phyloP scores from a whole-genome alignment of 257 asterid genomes.

The Capsicum baccatum region DNA sequence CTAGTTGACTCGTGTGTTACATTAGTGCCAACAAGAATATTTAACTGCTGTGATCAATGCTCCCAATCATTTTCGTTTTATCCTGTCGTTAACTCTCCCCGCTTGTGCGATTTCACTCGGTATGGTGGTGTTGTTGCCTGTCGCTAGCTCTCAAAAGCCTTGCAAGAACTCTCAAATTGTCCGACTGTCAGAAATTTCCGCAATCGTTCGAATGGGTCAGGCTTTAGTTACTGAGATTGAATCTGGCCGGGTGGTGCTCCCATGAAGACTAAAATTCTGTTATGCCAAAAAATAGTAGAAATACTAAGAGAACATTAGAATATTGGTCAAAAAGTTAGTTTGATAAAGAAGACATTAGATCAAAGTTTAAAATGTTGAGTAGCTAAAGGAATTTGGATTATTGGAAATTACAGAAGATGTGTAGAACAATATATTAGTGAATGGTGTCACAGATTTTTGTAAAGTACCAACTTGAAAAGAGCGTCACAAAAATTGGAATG shows the following conservation, averaged over 20 bases:
- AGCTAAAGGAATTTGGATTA: conserved; percentile 14
- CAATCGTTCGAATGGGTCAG: neutral
- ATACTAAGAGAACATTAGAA: neutral
- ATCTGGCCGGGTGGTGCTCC: neutral
- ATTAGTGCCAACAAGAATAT: conserved; percentile 3
- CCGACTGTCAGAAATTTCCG: neutral
- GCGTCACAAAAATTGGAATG: neutral
- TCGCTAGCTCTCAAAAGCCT: neutral
- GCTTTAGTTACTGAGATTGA: conserved; percentile 3
- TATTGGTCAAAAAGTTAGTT: neutral
- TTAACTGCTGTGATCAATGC: neutral
- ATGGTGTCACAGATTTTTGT: neutral
- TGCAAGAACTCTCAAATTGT: conserved; percentile 16
- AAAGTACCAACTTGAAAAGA: neutral
- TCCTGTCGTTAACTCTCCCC: neutral
- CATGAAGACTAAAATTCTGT: neutral
- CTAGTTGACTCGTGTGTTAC: neutral
- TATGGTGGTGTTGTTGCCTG: too few relatives aligned
- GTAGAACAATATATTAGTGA: conserved; percentile 6
- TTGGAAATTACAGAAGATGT: neutral
- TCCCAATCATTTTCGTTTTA: neutral
- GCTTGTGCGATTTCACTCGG: too few relatives aligned
- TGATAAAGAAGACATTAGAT: neutral
- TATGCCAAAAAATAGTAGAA: neutral
- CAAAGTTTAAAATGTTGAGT: neutral